phyloP scores from a whole-genome alignment of 345 rosid genomes.

The Boechera divaricarpa region DNA sequence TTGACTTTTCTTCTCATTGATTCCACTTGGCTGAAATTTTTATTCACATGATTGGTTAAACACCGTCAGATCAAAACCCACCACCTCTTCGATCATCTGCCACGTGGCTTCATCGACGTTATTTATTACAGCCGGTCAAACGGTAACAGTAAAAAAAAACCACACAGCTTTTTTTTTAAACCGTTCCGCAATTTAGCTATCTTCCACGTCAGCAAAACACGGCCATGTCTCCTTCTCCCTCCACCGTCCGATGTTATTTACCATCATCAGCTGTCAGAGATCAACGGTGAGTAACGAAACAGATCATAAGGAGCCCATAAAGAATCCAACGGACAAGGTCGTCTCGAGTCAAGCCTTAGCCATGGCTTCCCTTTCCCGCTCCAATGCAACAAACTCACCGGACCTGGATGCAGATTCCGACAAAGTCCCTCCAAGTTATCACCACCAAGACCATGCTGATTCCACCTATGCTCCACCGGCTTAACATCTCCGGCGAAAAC shows the following conservation, averaged over 20 bases:
- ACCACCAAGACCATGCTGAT: slow-evolving; percentile 91
- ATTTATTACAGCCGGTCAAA: not conserved
- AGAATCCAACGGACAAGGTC: slow-evolving; percentile 67
- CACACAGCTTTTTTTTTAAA: not conserved
- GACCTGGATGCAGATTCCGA: slow-evolving; percentile 75
- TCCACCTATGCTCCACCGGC: slow-evolving; percentile 86
- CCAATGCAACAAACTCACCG: slow-evolving; percentile 89
- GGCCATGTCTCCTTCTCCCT: not conserved
- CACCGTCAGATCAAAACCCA: slow-evolving; percentile 19
- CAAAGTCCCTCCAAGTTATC: slow-evolving; percentile 81
- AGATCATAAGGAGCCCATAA: slow-evolving; percentile 78
- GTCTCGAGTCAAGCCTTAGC: slow-evolving; percentile 70
- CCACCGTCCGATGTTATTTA: slow-evolving; percentile 22
- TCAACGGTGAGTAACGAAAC: slow-evolving; percentile 56
- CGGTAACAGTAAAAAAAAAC: not conserved
- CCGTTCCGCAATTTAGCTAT: not conserved
- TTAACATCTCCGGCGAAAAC: slow-evolving; percentile 87
- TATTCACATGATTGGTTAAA: not conserved
- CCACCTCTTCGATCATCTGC: slow-evolving; percentile 5
- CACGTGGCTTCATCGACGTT: slow-evolving; percentile 15
- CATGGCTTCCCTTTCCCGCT: slow-evolving; percentile 94
- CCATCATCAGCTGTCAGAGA: slow-evolving; percentile 57
- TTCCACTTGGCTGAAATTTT: not conserved
- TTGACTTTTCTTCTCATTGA: slow-evolving; percentile 4
- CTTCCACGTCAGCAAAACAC: slow-evolving; percentile 30